Conservation (phyloP, 1,284 basidiomycete species). For the Leccinum fallax region DNA sequence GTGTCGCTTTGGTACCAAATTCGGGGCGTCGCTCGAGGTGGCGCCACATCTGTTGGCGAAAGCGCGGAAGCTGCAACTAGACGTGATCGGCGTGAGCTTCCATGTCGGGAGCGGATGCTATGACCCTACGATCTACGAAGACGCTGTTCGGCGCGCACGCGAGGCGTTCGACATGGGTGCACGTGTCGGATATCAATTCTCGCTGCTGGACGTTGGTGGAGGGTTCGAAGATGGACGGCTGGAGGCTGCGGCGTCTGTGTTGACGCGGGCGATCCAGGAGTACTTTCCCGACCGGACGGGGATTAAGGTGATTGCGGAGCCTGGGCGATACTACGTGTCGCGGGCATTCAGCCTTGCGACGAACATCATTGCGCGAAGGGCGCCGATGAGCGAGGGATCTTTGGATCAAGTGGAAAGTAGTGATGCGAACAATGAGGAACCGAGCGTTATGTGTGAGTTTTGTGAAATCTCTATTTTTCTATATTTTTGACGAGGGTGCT, state of each 20-base stretch:
- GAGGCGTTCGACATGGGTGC: constrained; percentile 88
- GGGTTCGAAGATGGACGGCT: constrained; percentile 94
- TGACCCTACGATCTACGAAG: constrained; percentile 87
- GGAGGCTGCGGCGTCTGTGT: constrained; percentile 75
- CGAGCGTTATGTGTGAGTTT: constrained; percentile 78
- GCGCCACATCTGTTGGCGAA: constrained; percentile 82
- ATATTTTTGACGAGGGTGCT: constrained; percentile 7
- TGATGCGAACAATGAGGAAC: constrained; percentile 47
- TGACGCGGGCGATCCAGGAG: constrained; percentile 73
- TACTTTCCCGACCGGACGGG: constrained; percentile 85
- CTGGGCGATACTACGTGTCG: constrained; percentile 93
- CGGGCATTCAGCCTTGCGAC: constrained; percentile 92
- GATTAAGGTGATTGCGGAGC: constrained; percentile 93
- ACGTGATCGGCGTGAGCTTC: constrained; percentile 96
- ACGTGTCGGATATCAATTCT: constrained; percentile 82
- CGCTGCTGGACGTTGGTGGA: constrained; percentile 90
- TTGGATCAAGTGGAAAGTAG: constrained; percentile 1
- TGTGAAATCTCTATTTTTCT: constrained; percentile 26
- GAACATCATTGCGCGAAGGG: constrained; percentile 92
- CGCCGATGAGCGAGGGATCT: constrained; percentile 42
- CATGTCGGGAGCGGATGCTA: constrained; percentile 98
- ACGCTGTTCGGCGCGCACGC: constrained; percentile 86
- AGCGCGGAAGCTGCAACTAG: constrained; percentile 79
- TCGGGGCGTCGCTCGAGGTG: constrained; percentile 87
- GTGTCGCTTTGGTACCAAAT: constrained; percentile 95